Evolutionary conservation across 345 rosid genomes (phyloP).

Genomic region (Rhodamnia rubescens): DNA sequence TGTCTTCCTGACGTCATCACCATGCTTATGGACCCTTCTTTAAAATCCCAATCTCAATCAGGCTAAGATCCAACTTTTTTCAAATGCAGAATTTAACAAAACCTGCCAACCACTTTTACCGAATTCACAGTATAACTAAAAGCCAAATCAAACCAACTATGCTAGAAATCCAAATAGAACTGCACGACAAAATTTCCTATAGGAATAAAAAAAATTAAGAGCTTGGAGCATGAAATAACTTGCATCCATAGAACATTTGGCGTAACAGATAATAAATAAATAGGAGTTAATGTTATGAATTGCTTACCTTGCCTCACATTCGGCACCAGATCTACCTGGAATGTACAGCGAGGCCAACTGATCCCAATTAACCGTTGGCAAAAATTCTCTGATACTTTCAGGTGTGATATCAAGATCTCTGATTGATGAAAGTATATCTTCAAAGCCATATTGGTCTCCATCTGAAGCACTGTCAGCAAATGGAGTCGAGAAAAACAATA

Average conservation of each 20-base stretch:
- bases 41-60: neutral
- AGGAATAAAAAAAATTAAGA: too few relatives aligned
- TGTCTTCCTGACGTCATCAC: neutral
- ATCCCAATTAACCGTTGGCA: conserved; percentile 81
- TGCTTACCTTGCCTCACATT: conserved; percentile 79
- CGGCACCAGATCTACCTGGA: conserved; percentile 60
- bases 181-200: neutral
- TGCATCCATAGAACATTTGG: too few relatives aligned
- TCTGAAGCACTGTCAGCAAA: conserved; percentile 34
- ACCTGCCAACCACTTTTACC: neutral
- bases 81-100: neutral
- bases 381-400: conserved; percentile 53
- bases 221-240: too few relatives aligned
- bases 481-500: neutral
- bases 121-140: neutral
- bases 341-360: conserved; percentile 53
- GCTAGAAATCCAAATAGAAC: neutral
- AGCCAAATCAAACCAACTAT: neutral
- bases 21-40: neutral
- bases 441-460: conserved; percentile 26
- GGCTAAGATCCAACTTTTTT: neutral
- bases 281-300: too few relatives aligned
- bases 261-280: too few relatives aligned
- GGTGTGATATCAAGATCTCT: conserved; percentile 68
- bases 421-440: conserved; percentile 36